These are phyloP conservation scores for Ambrosia hybrid DNA, from an alignment of 140 eudicot genomes.

Conservation along the genomic window DNA sequence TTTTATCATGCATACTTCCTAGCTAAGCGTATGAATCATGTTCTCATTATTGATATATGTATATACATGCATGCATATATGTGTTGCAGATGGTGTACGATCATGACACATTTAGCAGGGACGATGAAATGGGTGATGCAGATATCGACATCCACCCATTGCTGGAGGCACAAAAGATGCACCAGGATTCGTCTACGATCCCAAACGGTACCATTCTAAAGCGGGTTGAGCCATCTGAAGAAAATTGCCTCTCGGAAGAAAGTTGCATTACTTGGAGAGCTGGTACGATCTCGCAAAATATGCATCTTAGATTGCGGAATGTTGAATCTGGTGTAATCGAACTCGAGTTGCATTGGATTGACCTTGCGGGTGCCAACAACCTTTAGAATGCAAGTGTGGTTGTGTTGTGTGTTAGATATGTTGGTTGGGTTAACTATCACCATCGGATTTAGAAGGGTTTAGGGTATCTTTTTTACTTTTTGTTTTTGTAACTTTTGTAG, in stretches of 20 bases:
- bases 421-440: conserved; percentile 20
- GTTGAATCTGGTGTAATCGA: conserved; percentile 67
- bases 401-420: conserved; percentile 18
- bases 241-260: conserved; percentile 55
- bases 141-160: conserved; percentile 45
- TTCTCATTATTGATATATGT: not conserved
- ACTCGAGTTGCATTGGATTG: conserved; percentile 58
- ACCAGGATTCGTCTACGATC: conserved; percentile 35
- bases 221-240: conserved; percentile 39
- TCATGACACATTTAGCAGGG: conserved; percentile 58
- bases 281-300: conserved; percentile 41
- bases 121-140: conserved; percentile 74
- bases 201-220: conserved; percentile 48
- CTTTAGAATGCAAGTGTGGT: not conserved
- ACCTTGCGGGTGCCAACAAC: conserved; percentile 41
- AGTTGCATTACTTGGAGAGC: conserved; percentile 49
- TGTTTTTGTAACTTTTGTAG: not conserved
- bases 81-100: conserved; percentile 50
- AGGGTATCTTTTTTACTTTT: not conserved
- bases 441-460: conserved; percentile 15
- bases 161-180: conserved; percentile 42
- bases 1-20: not conserved
- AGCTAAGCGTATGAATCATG: not conserved
- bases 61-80: too few relatives aligned
- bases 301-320: conserved; percentile 49